Percentiles rank a stretch among this genome's conserved stretches.
Conservation (phyloP, 768 basidiomycete species). For the Butyriboletus loyo region DNA sequence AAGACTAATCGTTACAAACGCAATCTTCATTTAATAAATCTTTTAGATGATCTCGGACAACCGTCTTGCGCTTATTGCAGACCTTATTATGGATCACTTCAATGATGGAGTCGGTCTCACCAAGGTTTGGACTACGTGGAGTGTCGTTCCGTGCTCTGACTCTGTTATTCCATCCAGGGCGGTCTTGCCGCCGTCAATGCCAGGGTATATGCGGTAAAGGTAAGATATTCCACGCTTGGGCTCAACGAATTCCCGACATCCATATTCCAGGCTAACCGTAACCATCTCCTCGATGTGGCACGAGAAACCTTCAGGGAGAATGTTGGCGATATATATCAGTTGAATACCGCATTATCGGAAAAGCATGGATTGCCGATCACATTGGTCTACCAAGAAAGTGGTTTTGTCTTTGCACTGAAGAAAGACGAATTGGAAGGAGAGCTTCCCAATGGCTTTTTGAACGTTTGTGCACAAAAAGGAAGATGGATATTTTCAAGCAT, state of each 20-base stretch:
- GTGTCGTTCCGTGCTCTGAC: not conserved
- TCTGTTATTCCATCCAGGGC: constrained; percentile 39
- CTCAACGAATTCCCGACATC: not conserved
- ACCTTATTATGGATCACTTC: constrained; percentile 55
- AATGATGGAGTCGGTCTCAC: constrained; percentile 66
- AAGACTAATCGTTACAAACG: not conserved
- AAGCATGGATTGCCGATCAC: constrained; percentile 62
- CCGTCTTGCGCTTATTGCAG: constrained; percentile 60
- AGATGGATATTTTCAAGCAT: constrained; percentile 76
- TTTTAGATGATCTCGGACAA: constrained; percentile 72
- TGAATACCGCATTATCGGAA: constrained; percentile 58
- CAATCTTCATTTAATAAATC: not conserved
- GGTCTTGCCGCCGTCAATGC: constrained; percentile 74
- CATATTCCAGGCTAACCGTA: constrained; percentile 59
- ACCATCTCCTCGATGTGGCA: constrained; percentile 88
- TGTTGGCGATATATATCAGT: constrained; percentile 77
- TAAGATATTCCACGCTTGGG: constrained; percentile 9
- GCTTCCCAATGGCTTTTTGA: constrained; percentile 70
- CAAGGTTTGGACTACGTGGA: constrained; percentile 45
- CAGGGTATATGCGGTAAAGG: constrained; percentile 87
- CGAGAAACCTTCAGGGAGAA: constrained; percentile 95
- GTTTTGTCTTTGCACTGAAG: constrained; percentile 71
- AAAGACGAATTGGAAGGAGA: constrained; percentile 50
- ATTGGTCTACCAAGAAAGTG: constrained; percentile 67
- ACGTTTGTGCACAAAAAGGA: constrained; percentile 61